phyloP scores from a whole-genome alignment of 2,329 filamentous ascomycete genomes.

The Paramyrothecium roridum region DNA sequence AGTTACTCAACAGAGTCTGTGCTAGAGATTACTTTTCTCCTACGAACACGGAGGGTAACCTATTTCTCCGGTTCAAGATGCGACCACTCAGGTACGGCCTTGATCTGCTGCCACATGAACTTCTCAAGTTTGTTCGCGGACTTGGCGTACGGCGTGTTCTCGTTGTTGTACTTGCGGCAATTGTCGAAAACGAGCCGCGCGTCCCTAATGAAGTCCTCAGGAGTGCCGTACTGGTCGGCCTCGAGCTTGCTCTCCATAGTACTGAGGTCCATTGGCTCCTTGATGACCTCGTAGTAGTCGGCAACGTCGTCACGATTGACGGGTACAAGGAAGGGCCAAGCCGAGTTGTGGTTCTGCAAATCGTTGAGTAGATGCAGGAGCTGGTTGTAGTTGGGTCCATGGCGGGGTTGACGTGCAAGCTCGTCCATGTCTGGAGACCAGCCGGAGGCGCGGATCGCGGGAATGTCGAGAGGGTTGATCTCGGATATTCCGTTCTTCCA shows the following conservation, averaged over 20 bases:
- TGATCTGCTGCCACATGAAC: constrained; percentile 92
- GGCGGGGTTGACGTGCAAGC: constrained; percentile 87
- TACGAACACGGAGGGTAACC: constrained; percentile 8
- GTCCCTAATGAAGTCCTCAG: constrained; percentile 90
- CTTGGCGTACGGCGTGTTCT: constrained; percentile 92
- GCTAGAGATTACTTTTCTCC: background rate
- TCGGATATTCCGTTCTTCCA: constrained; percentile 74
- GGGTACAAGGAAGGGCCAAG: constrained; percentile 92
- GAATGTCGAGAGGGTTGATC: constrained; percentile 83
- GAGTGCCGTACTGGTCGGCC: constrained; percentile 84
- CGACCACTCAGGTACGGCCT: constrained; percentile 90
- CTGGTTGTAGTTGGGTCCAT: constrained; percentile 94
- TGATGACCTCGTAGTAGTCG: constrained; percentile 99
- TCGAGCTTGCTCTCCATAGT: constrained; percentile 97
- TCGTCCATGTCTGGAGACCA: constrained; percentile 99
- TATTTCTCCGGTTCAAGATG: constrained; percentile 51
- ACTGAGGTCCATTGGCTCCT: constrained; percentile 92
- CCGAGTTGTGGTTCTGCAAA: constrained; percentile 87
- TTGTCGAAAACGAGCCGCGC: constrained; percentile 90
- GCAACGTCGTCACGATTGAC: constrained; percentile 94
- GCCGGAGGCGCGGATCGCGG: constrained; percentile 85
- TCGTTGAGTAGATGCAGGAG: constrained; percentile 90
- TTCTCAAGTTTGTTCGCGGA: constrained; percentile 90
- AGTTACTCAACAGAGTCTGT: too few relatives aligned
- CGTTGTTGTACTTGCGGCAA: constrained; percentile 94